Conservation (phyloP, 2,329 filamentous ascomycete species). For the Aureobasidium melanogenum region DNA sequence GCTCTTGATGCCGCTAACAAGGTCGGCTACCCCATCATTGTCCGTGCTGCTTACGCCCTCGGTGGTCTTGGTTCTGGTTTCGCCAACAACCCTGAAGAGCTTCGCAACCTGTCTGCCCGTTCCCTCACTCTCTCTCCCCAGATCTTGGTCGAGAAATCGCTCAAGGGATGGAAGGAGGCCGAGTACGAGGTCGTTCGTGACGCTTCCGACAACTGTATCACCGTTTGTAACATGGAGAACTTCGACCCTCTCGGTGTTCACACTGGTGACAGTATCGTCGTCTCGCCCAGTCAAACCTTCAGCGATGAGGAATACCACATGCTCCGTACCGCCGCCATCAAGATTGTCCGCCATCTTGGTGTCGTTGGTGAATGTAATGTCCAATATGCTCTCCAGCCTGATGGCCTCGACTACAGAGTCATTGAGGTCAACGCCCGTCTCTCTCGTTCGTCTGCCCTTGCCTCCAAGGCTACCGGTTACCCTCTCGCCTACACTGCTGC, state of each 20-base stretch:
- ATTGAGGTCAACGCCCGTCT: conserved; percentile 98
- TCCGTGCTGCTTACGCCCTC: conserved; percentile 91
- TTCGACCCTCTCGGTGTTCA: conserved; percentile 96
- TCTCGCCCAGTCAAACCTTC: conserved; percentile 91
- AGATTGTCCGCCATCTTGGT: conserved; percentile 93
- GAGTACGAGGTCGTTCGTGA: conserved; percentile 98
- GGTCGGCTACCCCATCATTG: conserved; percentile 95
- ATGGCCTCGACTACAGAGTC: conserved; percentile 89
- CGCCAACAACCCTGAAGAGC: conserved; percentile 85
- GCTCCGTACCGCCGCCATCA: conserved; percentile 94
- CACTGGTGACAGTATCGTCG: conserved; percentile 97
- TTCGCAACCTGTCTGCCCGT: conserved; percentile 84
- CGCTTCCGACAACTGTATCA: conserved; percentile 97
- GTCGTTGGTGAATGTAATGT: conserved; percentile 99
- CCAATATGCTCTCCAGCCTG: conserved; percentile 93
- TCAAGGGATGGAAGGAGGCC: conserved; percentile 99
- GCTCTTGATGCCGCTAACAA: conserved; percentile 77
- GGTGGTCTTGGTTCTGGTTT: conserved; percentile 96
- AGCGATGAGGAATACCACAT: conserved; percentile 99
- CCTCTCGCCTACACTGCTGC: conserved; percentile 93
- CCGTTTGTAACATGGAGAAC: conserved; percentile 98
- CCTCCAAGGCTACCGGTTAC: conserved; percentile 95
- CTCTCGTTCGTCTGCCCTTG: conserved; percentile 87
- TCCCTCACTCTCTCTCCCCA: conserved; percentile 91
- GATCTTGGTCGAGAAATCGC: conserved; percentile 94